Evolutionary conservation across 2,329 filamentous ascomycete genomes (phyloP).

Genomic region (Aureobasidium sp.): DNA sequence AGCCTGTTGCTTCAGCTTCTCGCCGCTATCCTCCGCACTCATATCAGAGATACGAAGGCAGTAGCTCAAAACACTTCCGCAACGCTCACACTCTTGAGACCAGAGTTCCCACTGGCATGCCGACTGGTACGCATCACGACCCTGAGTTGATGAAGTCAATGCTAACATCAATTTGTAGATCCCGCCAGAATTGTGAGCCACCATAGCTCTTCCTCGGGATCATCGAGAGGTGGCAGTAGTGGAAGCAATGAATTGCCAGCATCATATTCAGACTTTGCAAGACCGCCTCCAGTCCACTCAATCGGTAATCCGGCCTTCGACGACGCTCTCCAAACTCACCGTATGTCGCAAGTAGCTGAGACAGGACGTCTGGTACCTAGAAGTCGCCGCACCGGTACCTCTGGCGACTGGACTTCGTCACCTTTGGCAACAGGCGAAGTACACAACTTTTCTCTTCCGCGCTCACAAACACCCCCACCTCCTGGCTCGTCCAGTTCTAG

Average conservation of each 20-base stretch:
- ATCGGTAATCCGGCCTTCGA: conserved; percentile 23
- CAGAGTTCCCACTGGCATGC: conserved; percentile 4
- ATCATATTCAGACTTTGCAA: background rate
- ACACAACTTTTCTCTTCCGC: conserved; percentile 5
- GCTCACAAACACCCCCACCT: background rate
- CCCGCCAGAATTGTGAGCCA: background rate
- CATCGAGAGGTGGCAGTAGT: conserved; percentile 18
- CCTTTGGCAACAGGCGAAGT: background rate
- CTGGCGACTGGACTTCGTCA: conserved; percentile 29
- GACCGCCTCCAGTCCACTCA: conserved; percentile 20
- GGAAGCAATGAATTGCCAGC: conserved; percentile 17
- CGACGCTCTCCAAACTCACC: conserved; percentile 36
- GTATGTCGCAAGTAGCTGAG: conserved; percentile 42
- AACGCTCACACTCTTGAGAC: conserved; percentile 7
- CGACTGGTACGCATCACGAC: background rate
- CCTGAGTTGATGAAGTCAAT: too few species aligned
- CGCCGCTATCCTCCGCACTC: conserved; percentile 27
- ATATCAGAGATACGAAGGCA: conserved; percentile 30
- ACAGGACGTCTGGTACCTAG: conserved; percentile 39
- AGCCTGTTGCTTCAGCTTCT: conserved; percentile 13
- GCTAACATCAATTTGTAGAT: conserved; percentile 13
- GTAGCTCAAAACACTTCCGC: conserved; percentile 13
- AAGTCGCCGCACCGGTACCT: conserved; percentile 29
- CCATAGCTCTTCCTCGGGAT: conserved; percentile 13
- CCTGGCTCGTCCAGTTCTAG: conserved; percentile 7